A percentile compares a stretch with the other conserved stretches of the same genome.
Evolutionary conservation across 257 asterid species (phyloP).

Genomic region (Solanum bulbocastanum): DNA sequence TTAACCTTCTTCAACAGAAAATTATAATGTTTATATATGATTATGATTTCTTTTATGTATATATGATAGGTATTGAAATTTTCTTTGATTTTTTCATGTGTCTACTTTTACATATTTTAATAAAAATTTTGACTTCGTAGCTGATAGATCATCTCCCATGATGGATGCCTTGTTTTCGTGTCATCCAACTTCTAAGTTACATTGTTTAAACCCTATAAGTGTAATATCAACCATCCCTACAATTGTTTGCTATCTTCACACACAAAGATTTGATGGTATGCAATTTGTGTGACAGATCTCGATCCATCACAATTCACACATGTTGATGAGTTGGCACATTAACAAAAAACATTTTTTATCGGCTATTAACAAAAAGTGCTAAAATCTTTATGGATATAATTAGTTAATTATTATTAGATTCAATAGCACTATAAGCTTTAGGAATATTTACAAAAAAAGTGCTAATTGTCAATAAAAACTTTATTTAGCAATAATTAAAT

Average conservation of each 20-base stretch:
- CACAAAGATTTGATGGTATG: not conserved
- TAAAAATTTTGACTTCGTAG: rapidly evolving
- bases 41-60: too few species aligned
- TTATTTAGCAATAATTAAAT: too few species aligned
- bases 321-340: not conserved
- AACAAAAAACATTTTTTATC: too few species aligned
- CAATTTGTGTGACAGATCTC: not conserved
- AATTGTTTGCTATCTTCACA: not conserved
- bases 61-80: too few species aligned
- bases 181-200: not conserved
- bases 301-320: not conserved
- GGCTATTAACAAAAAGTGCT: too few species aligned
- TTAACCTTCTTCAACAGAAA: too few species aligned
- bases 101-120: not conserved
- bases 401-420: too few species aligned
- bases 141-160: not conserved
- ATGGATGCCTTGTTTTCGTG: not conserved
- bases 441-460: rapidly evolving
- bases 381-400: too few species aligned
- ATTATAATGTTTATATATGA: too few species aligned
- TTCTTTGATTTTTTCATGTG: not conserved
- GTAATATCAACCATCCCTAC: not conserved
- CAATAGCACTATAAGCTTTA: too few species aligned
- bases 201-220: not conserved
- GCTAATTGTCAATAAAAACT: rapidly evolving